phyloP scores from a whole-genome alignment of 2,329 filamentous ascomycete species.

The Monosporascus sp. region DNA sequence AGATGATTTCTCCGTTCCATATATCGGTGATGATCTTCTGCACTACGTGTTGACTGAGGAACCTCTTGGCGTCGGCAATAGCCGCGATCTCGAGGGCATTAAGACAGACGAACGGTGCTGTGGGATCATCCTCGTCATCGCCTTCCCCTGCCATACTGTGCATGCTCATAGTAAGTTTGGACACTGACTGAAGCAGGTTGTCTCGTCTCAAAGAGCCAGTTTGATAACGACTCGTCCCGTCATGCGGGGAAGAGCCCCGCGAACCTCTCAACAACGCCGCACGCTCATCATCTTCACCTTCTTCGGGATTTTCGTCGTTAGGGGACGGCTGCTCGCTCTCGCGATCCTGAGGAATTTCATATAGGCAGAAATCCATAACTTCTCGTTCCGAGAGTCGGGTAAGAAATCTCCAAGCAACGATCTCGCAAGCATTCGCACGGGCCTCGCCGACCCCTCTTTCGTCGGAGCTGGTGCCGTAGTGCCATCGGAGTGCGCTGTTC shows the following conservation, averaged over 20 bases:
- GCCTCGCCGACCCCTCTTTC: conserved; percentile 62
- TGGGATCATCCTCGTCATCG: conserved; percentile 55
- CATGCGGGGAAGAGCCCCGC: conserved; percentile 8
- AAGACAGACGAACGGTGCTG: conserved; percentile 67
- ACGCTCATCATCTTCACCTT: conserved; percentile 40
- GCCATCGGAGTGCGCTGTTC: conserved; percentile 66
- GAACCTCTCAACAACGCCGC: conserved; percentile 39
- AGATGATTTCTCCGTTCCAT: conserved; percentile 69
- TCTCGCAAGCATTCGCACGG: conserved; percentile 70
- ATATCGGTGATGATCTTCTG: conserved; percentile 67
- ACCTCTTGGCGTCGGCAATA: conserved; percentile 65
- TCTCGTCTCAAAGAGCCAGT: conserved; percentile 41
- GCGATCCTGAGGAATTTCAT: conserved; percentile 55
- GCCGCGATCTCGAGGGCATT: conserved; percentile 77
- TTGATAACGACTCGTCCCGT: conserved; percentile 19
- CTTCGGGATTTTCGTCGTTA: conserved; percentile 24
- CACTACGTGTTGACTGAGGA: conserved; percentile 64
- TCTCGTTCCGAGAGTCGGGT: conserved; percentile 66
- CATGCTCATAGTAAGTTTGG: conserved; percentile 47
- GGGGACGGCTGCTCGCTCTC: conserved; percentile 11
- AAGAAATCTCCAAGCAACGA: conserved; percentile 74
- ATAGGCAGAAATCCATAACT: conserved; percentile 67
- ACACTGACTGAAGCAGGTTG: conserved; percentile 48
- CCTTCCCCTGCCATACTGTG: conserved; percentile 32
- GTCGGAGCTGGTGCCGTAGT: conserved; percentile 60